A percentile compares a stretch with the other conserved stretches of the same genome.
These are phyloP conservation scores for Medicago truncatula DNA, from an alignment of 306 rosid species.

Conservation along the genomic window MtrunA17r5.0-ANR NC_053043.1:51131501-51132000, in stretches of 20 bases:
- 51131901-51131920: conserved; percentile 83
- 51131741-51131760: neutral
- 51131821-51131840: conserved; percentile 46
- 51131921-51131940: conserved; percentile 65
- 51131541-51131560: conserved; percentile 20
- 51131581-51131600: conserved; percentile 27
- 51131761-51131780: neutral
- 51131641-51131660: conserved; percentile 31
- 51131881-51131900: conserved; percentile 81
- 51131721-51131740: conserved; percentile 1
- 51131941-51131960: conserved; percentile 91
- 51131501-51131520: conserved; percentile 56
- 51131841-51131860: conserved; percentile 72
- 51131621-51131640: conserved; percentile 41
- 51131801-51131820: conserved; percentile 37
- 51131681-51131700: conserved; percentile 33
- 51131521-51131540: conserved; percentile 38
- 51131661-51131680: conserved; percentile 29
- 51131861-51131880: conserved; percentile 52
- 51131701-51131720: conserved; percentile 36
- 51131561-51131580: conserved; percentile 21
- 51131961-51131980: conserved; percentile 95
- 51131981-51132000: conserved; percentile 96
- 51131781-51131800: conserved; percentile 34
- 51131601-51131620: conserved; percentile 36